Conservation (phyloP, 1,284 basidiomycete species). For the Heterobasidion irregulare region DNA sequence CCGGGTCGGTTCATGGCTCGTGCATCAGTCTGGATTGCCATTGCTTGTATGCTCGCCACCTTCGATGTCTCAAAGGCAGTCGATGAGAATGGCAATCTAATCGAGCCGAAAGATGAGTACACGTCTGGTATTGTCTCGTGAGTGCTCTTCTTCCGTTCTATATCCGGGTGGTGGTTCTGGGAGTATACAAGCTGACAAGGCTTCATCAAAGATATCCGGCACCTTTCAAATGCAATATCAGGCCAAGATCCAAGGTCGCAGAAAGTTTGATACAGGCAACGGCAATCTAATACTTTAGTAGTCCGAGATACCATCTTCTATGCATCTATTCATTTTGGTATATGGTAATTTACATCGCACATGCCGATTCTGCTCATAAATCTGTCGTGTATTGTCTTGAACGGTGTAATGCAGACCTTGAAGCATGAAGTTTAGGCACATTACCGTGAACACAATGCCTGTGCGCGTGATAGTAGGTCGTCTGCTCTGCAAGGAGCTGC, state of each 20-base stretch:
- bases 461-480: no score
- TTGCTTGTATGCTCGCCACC: constrained; percentile 24
- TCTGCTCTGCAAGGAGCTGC: no score
- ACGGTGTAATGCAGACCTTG: no score
- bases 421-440: no score
- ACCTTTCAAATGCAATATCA: constrained; percentile 7
- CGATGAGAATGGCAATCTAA: not conserved
- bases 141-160: not conserved
- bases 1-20: constrained; percentile 29
- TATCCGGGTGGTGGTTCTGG: no score
- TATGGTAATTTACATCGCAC: no score
- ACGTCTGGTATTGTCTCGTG: constrained; percentile 9
- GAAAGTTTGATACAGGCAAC: constrained; percentile 3
- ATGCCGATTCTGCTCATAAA: no score
- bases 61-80: constrained; percentile 18
- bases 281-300: not conserved
- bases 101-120: constrained; percentile 5
- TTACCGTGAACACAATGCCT: no score
- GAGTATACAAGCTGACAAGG: not conserved
- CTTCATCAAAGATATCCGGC: constrained; percentile 2
- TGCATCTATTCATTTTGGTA: no score
- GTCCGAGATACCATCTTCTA: not conserved
- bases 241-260: constrained; percentile 4
- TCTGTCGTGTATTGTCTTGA: no score
- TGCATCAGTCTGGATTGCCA: constrained; percentile 27